These are phyloP conservation scores for Debaryomyces sp. DNA, from an alignment of 1,139 yeast species.

Conservation along the genomic window DNA sequence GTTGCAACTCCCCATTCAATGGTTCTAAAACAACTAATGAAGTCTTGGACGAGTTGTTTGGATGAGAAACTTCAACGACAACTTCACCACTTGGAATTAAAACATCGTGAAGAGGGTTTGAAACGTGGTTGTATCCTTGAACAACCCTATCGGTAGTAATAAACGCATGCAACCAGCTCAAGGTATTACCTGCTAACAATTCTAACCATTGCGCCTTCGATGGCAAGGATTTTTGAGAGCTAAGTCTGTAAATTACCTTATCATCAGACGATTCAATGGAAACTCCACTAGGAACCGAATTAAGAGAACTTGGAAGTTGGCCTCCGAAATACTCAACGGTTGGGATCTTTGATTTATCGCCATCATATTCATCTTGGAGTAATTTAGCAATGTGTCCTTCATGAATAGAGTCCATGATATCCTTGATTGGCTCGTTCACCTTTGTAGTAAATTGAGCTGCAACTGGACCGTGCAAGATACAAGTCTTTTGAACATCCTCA, in stretches of 20 bases:
- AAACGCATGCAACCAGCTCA: conserved; percentile 92
- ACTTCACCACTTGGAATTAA: conserved; percentile 73
- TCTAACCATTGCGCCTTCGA: conserved; percentile 69
- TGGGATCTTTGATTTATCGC: conserved; percentile 75
- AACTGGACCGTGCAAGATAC: conserved; percentile 98
- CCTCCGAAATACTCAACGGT: conserved; percentile 89
- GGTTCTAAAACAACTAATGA: conserved; percentile 67
- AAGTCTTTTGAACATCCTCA: conserved; percentile 96
- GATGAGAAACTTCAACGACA: conserved; percentile 63
- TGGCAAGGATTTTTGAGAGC: conserved; percentile 41
- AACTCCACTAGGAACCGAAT: conserved; percentile 32
- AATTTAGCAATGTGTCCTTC: conserved; percentile 82
- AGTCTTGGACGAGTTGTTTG: conserved; percentile 55
- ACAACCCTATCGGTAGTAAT: conserved; percentile 78
- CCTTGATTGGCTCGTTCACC: conserved; percentile 91
- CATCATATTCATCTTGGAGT: conserved; percentile 67
- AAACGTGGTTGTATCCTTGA: conserved; percentile 78
- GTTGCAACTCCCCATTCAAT: conserved; percentile 70
- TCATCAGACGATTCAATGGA: conserved; percentile 37
- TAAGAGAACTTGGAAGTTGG: conserved; percentile 43
- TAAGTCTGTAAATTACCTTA: conserved; percentile 37
- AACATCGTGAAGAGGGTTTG: conserved; percentile 78
- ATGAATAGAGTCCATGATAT: conserved; percentile 84
- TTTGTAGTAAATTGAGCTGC: conserved; percentile 90
- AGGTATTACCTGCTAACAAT: conserved; percentile 75